Evolutionary conservation across 2,329 filamentous ascomycete genomes (phyloP).

Genomic region (Anthostomella pinea): DNA sequence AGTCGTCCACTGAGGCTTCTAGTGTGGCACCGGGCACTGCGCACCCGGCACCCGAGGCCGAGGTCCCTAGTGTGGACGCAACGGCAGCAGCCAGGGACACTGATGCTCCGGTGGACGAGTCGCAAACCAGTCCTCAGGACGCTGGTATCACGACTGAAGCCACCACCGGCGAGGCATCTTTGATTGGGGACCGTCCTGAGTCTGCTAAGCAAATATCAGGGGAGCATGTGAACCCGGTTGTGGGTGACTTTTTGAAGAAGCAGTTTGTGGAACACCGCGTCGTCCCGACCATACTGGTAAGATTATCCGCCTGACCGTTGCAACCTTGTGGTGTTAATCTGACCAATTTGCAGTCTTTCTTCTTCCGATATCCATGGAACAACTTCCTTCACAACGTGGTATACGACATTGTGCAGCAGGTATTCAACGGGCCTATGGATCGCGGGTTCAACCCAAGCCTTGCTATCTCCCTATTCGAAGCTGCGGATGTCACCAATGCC

Average conservation of each 20-base stretch:
- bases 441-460: constrained; percentile 87
- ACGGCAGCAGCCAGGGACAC: too few species aligned
- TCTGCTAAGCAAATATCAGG: too few species aligned
- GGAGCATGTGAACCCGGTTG: constrained; percentile 60
- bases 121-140: too few species aligned
- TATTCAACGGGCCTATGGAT: constrained; percentile 98
- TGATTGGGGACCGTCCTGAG: too few species aligned
- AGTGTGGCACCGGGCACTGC: not conserved
- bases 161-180: too few species aligned
- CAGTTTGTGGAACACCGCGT: constrained; percentile 94
- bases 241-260: constrained; percentile 92
- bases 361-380: constrained; percentile 98
- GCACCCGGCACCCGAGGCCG: not conserved
- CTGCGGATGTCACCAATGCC: constrained; percentile 81
- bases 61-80: too few species aligned
- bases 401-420: constrained; percentile 97
- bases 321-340: constrained; percentile 11
- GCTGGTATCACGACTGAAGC: too few species aligned
- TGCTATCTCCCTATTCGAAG: constrained; percentile 89
- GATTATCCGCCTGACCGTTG: constrained; percentile 27
- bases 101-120: too few species aligned
- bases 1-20: not conserved
- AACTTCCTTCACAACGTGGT: constrained; percentile 99
- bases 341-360: constrained; percentile 69
- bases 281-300: constrained; percentile 90